Base-by-base conservation (phyloP, 2,329 filamentous ascomycete species). In the Emydomyces testavorans region DNA sequence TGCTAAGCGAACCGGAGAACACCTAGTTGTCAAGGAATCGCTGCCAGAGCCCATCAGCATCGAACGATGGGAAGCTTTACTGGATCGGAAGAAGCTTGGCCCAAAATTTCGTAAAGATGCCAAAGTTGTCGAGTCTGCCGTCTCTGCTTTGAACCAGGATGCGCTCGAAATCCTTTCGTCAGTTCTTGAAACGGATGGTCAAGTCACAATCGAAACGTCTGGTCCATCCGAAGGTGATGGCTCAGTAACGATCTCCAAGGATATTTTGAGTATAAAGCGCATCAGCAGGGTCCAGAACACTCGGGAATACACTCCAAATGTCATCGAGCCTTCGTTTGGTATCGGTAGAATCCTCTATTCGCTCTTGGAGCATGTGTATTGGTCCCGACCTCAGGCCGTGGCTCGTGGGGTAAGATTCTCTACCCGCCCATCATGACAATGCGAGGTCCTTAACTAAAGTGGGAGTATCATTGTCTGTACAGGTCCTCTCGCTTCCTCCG, bases 291-390 rank as follows among this genome's bases (percentile, higher is more conserved):
- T n/a, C n/a, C n/a, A 94, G 67, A 83, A 94, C 63, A 79, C 82
- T 50, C 79, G 92, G 59, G 89, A 95, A 65, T 98, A 86, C 71
- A 93, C 83, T 0, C 90, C 90, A 51, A 95, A 95, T 62, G 88
- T 94, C 40, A 93, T 96, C 58, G 92, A 98, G 71, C 92, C 90
- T 1, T 96, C 90, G 0, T 98, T 96, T 60, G 90, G 90, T 73
- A 94, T 96, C 61, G 92, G 90, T 51, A 80, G 90, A 58, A 95
- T 96, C 53, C 73, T 96, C 50, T 96, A 94, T 72, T 82, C 84
- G 51, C 72, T 98, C 60, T 84, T 94, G 62, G 92, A 98, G 72
- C 92, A 98, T 70, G 81, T 78, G 64, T 98, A 89, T 77, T 98
- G 92, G 90, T 86, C 82, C 46, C 84, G 92, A 54, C 82, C 80